Evolutionary conservation across 495 filamentous ascomycete genomes (phyloP).

Genomic region (Annulohypoxylon nitens): DNA sequence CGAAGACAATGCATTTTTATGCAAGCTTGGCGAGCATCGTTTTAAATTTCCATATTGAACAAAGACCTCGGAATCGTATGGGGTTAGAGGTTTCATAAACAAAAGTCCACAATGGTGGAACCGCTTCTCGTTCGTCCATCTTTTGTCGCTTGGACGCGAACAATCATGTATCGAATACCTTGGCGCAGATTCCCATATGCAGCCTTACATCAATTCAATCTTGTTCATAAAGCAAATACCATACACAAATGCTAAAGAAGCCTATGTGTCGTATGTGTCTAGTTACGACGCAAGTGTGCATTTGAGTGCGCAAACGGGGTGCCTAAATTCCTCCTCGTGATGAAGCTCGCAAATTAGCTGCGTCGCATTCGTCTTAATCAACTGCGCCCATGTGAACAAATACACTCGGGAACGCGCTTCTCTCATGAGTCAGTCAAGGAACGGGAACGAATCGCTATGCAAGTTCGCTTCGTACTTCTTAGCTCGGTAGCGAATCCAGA

Average conservation of each 20-base stretch:
- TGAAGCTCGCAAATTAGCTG: conserved; percentile 27
- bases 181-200: background rate
- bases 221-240: too few relatives aligned
- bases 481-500: conserved; percentile 33
- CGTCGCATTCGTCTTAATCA: conserved; percentile 37
- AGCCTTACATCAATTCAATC: background rate
- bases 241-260: background rate
- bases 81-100: conserved; percentile 19
- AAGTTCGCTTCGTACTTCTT: conserved; percentile 21
- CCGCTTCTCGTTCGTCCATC: conserved; percentile 8
- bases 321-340: conserved; percentile 45
- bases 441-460: conserved; percentile 27
- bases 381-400: conserved; percentile 43
- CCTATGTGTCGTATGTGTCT: background rate
- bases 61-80: background rate
- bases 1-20: conserved; percentile 33
- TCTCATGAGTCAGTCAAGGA: conserved; percentile 14
- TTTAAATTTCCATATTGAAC: conserved; percentile 10
- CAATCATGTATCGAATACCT: background rate
- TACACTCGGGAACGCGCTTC: background rate
- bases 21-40: conserved; percentile 35
- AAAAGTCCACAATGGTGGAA: conserved; percentile 7
- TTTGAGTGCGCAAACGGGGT: conserved; percentile 15
- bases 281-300: conserved; percentile 44
- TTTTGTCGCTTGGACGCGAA: conserved; percentile 34